Conservation (phyloP, 2,329 filamentous ascomycete genomes). For the Penicillium hordei region DNA sequence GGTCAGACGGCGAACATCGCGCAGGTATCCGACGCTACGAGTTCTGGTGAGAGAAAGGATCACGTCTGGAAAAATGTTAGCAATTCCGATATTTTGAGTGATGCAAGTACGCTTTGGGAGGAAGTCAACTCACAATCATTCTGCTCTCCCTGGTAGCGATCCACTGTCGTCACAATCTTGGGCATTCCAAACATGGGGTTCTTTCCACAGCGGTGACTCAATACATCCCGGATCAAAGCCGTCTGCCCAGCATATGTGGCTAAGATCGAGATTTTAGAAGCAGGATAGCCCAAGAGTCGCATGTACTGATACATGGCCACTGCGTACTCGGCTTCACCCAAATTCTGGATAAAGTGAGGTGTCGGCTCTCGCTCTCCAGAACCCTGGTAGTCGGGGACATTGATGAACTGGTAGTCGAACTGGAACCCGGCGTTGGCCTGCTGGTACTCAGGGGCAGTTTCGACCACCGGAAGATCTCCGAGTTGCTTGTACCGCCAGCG, state of each 20-base stretch:
- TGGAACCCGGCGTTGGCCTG: conserved; percentile 87
- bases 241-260: conserved; percentile 92
- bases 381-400: conserved; percentile 90
- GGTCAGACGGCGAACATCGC: conserved; percentile 88
- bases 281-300: conserved; percentile 90
- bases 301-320: conserved; percentile 97
- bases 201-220: conserved; percentile 77
- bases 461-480: conserved; percentile 74
- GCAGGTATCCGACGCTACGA: conserved; percentile 82
- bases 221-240: conserved; percentile 82
- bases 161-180: conserved; percentile 86
- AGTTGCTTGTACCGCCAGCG: conserved; percentile 87
- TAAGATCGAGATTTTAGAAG: conserved; percentile 78
- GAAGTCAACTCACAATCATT: conserved; percentile 77
- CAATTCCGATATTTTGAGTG: neutral
- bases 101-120: neutral
- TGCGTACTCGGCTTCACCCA: conserved; percentile 95
- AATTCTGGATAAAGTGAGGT: conserved; percentile 92
- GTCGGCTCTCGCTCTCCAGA: conserved; percentile 84
- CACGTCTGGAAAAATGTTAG: conserved; percentile 62
- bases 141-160: conserved; percentile 98
- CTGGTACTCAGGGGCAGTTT: conserved; percentile 68
- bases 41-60: conserved; percentile 92
- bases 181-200: conserved; percentile 87
- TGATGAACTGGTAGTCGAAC: conserved; percentile 95